Conservation (phyloP, 768 basidiomycete species). For the Gymnopilus dilepis region DNA sequence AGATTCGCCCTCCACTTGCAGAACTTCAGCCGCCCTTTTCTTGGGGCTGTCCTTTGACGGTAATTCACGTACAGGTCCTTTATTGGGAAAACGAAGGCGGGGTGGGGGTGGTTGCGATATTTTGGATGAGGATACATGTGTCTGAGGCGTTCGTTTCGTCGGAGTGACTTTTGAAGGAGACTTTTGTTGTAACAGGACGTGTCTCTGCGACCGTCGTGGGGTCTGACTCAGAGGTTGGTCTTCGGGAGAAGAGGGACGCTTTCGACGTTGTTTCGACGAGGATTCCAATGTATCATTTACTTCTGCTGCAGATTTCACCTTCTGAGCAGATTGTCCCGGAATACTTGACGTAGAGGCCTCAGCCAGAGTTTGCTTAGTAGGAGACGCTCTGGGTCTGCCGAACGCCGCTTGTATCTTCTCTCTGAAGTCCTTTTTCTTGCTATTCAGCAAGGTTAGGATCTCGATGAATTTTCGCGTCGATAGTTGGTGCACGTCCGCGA, state of each 20-base stretch:
- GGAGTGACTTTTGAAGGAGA: conserved; percentile 23
- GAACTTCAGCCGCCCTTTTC: conserved; percentile 38
- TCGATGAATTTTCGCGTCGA: conserved; percentile 27
- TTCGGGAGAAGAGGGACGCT: background rate
- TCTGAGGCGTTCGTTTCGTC: conserved; percentile 25
- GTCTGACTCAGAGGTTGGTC: conserved; percentile 20
- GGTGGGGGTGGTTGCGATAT: conserved; percentile 14
- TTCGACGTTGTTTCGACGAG: background rate
- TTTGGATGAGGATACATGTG: conserved; percentile 31
- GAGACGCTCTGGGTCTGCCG: background rate
- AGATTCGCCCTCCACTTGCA: conserved; percentile 15
- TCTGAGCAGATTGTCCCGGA: conserved; percentile 21
- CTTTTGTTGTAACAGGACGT: conserved; percentile 1
- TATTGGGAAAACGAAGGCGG: conserved; percentile 15
- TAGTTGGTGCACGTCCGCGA: conserved; percentile 30
- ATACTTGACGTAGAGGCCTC: background rate
- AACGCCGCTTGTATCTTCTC: conserved; percentile 15
- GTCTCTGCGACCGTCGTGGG: conserved; percentile 7
- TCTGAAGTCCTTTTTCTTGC: conserved; percentile 23
- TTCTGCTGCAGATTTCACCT: background rate
- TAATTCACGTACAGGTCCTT: conserved; percentile 33
- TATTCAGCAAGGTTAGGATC: conserved; percentile 30
- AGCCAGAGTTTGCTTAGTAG: background rate
- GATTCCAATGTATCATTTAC: background rate
- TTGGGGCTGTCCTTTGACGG: conserved; percentile 43